Evolutionary conservation across 1,284 basidiomycete genomes (phyloP).

Genomic region (Veloporphyrellus conicus): DNA sequence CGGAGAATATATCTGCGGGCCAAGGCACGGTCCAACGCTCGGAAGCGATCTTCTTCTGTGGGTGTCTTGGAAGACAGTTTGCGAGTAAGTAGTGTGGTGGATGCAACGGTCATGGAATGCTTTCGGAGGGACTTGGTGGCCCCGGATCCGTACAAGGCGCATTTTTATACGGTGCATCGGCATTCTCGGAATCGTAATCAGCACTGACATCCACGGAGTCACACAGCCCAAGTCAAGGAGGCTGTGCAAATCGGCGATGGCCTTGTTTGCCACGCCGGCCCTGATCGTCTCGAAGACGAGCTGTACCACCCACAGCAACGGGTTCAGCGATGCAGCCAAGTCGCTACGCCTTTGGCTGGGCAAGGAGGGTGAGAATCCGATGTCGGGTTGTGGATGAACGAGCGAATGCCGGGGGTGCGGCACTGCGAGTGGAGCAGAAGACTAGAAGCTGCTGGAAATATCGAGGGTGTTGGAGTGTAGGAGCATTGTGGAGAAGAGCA

Average conservation of each 20-base stretch:
- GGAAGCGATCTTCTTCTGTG: slow-evolving; percentile 32
- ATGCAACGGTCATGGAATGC: slow-evolving; percentile 23
- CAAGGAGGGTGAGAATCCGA: not conserved
- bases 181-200: not conserved
- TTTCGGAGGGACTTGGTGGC: not conserved
- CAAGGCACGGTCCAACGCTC: slow-evolving; percentile 31
- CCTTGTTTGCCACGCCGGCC: not conserved
- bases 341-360: not conserved
- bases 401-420: too few relatives aligned
- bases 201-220: not conserved
- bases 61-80: slow-evolving; percentile 27
- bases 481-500: too few relatives aligned
- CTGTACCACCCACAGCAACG: not conserved
- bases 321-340: not conserved
- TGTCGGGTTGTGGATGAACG: too few relatives aligned
- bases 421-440: not conserved
- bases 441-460: not conserved
- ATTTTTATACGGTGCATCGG: not conserved
- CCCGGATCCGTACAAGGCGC: not conserved
- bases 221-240: not conserved
- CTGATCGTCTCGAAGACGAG: not conserved
- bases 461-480: not conserved
- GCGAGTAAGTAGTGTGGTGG: slow-evolving; percentile 15
- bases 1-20: slow-evolving; percentile 31
- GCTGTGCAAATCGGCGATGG: not conserved